These are phyloP conservation scores for Geoglossum cookeanum DNA, from an alignment of 2,329 filamentous ascomycete genomes.

Conservation along the genomic window DNA sequence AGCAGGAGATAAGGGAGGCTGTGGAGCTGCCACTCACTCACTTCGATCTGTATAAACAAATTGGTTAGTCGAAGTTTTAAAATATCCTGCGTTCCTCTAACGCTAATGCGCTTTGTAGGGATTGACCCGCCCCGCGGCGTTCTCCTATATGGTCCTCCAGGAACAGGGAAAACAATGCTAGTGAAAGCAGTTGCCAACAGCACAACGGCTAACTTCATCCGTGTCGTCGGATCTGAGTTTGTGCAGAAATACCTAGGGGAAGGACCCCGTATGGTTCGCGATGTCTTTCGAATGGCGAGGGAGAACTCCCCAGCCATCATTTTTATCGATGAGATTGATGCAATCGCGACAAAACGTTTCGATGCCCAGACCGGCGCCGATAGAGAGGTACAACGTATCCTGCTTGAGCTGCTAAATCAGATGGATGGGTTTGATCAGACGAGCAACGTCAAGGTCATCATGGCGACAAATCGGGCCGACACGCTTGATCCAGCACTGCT, in stretches of 20 bases:
- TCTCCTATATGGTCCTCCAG: slow-evolving; percentile 84
- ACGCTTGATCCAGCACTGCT: slow-evolving; percentile 89
- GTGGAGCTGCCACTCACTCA: slow-evolving; percentile 93
- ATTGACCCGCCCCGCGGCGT: slow-evolving; percentile 96
- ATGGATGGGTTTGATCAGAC: slow-evolving; percentile 99
- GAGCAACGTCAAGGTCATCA: slow-evolving; percentile 98
- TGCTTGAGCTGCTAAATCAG: slow-evolving; percentile 93
- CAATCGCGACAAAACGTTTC: slow-evolving; percentile 97
- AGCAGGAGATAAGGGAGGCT: slow-evolving; percentile 96
- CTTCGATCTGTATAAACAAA: slow-evolving; percentile 97
- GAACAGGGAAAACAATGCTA: slow-evolving; percentile 91
- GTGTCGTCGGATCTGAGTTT: slow-evolving; percentile 94
- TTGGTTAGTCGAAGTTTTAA: slow-evolving; percentile 34
- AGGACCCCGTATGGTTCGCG: slow-evolving; percentile 94
- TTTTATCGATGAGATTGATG: slow-evolving; percentile 98
- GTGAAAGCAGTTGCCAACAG: slow-evolving; percentile 98
- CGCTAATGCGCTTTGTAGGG: slow-evolving; percentile 18
- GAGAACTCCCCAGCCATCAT: slow-evolving; percentile 98
- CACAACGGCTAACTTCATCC: slow-evolving; percentile 94
- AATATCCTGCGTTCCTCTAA: not conserved
- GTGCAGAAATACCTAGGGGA: slow-evolving; percentile 98
- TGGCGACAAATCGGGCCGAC: slow-evolving; percentile 97
- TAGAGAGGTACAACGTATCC: slow-evolving; percentile 93
- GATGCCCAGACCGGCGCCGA: slow-evolving; percentile 97
- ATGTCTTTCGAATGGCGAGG: slow-evolving; percentile 96